Percentiles rank a stretch among this genome's conserved stretches.
Evolutionary conservation across 495 filamentous ascomycete species (phyloP).

Genomic region (Usnea hakonensis): DNA sequence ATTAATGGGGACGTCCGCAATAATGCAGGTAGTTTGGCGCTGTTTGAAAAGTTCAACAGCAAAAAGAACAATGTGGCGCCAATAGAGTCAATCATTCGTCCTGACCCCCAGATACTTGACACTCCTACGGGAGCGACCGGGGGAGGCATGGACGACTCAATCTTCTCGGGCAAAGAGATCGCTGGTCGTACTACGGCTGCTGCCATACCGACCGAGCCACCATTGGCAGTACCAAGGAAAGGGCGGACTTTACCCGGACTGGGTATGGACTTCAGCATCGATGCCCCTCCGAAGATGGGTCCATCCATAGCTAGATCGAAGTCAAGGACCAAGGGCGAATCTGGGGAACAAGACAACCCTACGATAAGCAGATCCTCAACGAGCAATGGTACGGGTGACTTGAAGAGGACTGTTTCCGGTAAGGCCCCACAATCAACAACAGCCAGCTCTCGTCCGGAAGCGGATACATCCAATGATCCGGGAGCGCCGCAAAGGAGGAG

Average conservation of each 20-base stretch:
- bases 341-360: constrained; percentile 38
- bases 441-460: constrained; percentile 30
- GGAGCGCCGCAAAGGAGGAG: constrained; percentile 70
- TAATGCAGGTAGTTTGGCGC: constrained; percentile 43
- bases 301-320: constrained; percentile 45
- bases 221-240: constrained; percentile 58
- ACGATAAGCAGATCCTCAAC: constrained; percentile 33
- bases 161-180: constrained; percentile 16
- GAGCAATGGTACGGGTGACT: constrained; percentile 38
- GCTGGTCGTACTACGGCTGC: constrained; percentile 3
- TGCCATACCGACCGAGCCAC: constrained; percentile 43
- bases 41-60: constrained; percentile 52
- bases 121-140: constrained; percentile 27
- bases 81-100: constrained; percentile 25
- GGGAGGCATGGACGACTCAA: constrained; percentile 9
- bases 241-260: constrained; percentile 50
- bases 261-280: constrained; percentile 42
- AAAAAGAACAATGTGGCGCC: constrained; percentile 33
- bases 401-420: constrained; percentile 82
- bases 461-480: constrained; percentile 44
- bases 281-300: constrained; percentile 58
- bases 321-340: constrained; percentile 40
- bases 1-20: constrained; percentile 34
- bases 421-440: constrained; percentile 58
- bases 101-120: constrained; percentile 29